Conservation (phyloP, 176 grass and related monocot species). For the Aechmea fasciata region DNA sequence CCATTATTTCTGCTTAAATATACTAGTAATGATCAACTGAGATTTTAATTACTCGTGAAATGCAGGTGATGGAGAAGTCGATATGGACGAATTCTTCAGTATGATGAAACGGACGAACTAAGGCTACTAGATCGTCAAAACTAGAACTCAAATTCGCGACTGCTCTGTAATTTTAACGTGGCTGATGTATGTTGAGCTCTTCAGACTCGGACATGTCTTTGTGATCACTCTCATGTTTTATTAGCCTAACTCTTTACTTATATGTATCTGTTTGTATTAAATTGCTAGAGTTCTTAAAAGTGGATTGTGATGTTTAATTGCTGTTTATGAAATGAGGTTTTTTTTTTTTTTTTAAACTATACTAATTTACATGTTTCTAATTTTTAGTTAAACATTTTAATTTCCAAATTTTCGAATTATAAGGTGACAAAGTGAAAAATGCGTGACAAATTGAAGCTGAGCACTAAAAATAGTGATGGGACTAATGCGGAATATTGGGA, state of each 20-base stretch:
- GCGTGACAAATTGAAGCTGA: too few species aligned
- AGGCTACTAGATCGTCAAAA: not conserved
- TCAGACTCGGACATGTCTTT: not conserved
- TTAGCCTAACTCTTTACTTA: not conserved
- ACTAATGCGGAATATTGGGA: too few species aligned
- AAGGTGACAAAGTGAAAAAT: too few species aligned
- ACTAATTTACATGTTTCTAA: not conserved
- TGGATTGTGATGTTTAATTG: not conserved
- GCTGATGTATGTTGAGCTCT: not conserved
- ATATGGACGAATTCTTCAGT: constrained; percentile 54
- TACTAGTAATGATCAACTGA: not conserved
- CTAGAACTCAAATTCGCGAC: not conserved
- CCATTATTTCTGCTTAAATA: not conserved
- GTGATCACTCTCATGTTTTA: not conserved
- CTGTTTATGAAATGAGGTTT: too few species aligned
- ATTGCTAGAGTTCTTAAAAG: not conserved
- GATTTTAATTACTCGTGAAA: not conserved
- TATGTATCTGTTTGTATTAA: not conserved
- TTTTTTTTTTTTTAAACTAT: too few species aligned
- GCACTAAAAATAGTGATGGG: too few species aligned
- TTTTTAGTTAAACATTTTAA: not conserved
- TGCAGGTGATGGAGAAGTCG: constrained; percentile 77
- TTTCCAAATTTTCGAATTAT: too few species aligned
- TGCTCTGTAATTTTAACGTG: not conserved
- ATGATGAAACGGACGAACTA: constrained; percentile 72